A percentile compares a stretch with the other conserved stretches of the same genome.
Evolutionary conservation across 2,329 filamentous ascomycete species (phyloP).

Genomic region (Ophiostoma tasmaniense): DNA sequence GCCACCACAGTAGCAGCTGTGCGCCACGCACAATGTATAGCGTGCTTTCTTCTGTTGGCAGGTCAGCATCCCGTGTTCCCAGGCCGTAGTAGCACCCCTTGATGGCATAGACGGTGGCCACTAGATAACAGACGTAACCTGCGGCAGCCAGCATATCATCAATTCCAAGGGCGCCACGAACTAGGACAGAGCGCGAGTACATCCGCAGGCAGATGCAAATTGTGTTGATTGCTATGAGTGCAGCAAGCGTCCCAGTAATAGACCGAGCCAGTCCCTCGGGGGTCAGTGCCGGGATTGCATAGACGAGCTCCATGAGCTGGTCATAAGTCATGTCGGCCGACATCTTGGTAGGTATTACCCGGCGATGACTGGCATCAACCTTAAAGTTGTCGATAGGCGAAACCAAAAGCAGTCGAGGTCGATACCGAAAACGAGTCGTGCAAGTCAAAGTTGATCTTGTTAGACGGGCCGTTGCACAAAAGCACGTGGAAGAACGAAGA

Average conservation of each 20-base stretch:
- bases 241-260: background rate
- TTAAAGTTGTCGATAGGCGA: background rate
- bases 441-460: background rate
- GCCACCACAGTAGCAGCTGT: conserved; percentile 18
- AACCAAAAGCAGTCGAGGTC: background rate
- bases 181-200: conserved; percentile 9
- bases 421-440: background rate
- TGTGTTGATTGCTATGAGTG: conserved; percentile 10
- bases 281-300: conserved; percentile 13
- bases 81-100: conserved; percentile 17
- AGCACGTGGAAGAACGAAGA: background rate
- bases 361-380: background rate
- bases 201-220: conserved; percentile 9
- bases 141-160: conserved; percentile 13
- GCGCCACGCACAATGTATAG: conserved; percentile 15
- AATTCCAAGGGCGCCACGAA: conserved; percentile 2
- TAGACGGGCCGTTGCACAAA: background rate
- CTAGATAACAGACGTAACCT: conserved; percentile 11
- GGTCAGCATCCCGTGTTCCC: conserved; percentile 14
- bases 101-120: conserved; percentile 12
- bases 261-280: conserved; percentile 13
- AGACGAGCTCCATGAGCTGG: conserved; percentile 13
- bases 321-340: conserved; percentile 11
- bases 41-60: background rate
- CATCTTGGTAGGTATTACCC: background rate